These are phyloP conservation scores for Blastomyces gilchristii DNA, from an alignment of 2,329 filamentous ascomycete species.

Conservation along the genomic window DNA sequence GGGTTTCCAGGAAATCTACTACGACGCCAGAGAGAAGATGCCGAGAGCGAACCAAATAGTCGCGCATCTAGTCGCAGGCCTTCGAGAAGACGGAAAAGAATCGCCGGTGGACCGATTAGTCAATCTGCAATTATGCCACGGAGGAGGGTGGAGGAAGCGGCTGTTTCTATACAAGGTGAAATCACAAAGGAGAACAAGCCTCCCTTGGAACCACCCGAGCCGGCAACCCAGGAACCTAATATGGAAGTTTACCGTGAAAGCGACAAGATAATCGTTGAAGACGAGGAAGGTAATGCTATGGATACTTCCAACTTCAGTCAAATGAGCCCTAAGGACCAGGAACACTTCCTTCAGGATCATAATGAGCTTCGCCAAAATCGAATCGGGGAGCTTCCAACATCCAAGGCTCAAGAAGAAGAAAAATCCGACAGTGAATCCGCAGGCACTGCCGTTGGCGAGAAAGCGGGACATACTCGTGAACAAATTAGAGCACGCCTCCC, in stretches of 20 bases:
- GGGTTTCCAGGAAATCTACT: slow-evolving; percentile 67
- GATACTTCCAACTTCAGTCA: slow-evolving; percentile 47
- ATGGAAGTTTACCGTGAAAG: slow-evolving; percentile 75
- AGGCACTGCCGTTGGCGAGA: slow-evolving; percentile 28
- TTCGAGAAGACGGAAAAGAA: slow-evolving; percentile 52
- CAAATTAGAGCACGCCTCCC: slow-evolving; percentile 40
- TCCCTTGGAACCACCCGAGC: slow-evolving; percentile 5
- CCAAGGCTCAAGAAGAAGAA: slow-evolving; percentile 34
- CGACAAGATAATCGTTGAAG: slow-evolving; percentile 66
- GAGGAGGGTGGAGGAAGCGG: slow-evolving; percentile 24
- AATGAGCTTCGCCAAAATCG: slow-evolving; percentile 45
- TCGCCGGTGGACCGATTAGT: slow-evolving; percentile 75
- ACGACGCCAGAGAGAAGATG: slow-evolving; percentile 65
- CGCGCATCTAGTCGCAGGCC: slow-evolving; percentile 44
- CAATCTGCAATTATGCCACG: slow-evolving; percentile 79
- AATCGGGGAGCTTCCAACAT: slow-evolving; percentile 37
- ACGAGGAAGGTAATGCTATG: slow-evolving; percentile 77
- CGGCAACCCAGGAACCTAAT: slow-evolving; percentile 23
- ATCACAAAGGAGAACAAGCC: slow-evolving; percentile 21
- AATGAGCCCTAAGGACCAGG: slow-evolving; percentile 48
- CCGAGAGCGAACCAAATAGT: slow-evolving; percentile 46
- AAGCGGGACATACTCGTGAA: slow-evolving; percentile 23
- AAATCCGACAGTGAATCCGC: slow-evolving; percentile 38
- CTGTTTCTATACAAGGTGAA: slow-evolving; percentile 15
- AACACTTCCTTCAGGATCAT: slow-evolving; percentile 46